Base-by-base conservation (phyloP, 768 basidiomycete species). In the Sistotremastrum suecicum region DNA sequence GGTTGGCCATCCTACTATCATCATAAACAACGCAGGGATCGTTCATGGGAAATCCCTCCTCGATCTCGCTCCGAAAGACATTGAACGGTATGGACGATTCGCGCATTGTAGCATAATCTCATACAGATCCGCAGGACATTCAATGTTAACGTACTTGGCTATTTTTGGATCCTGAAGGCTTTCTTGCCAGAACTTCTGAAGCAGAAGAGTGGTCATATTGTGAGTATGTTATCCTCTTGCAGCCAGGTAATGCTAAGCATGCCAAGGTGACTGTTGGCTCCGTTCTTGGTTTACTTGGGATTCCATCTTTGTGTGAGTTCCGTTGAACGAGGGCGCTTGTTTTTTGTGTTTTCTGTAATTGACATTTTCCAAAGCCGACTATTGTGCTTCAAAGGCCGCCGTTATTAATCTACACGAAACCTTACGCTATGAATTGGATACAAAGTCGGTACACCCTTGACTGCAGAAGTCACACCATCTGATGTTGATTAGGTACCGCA, bases 11-110 rank as follows among this genome's bases (percentile, higher is more conserved):
- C 87, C 87, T 0, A 95, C 95, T 0, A 72, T 97, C 36, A 65
- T 99, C 28, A 69, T 99, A 54, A 98, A 97, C 65, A 97, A 94
- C 57, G 95, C 94, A 0, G 95, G 92, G 12, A 79, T 95, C 47
- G 87, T 85, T 29, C 86, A 91, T 63, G 90, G 91, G 29, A 92
- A 91, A 54, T 64, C 80, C 2, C 64, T 99, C 33, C 64, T 92
- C 8, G 91, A 97, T 55, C 67, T 95, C 48, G 66, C 63, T 2
- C 73, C 83, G 4, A 71, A 76, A 44, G 94, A 99, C 55, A 62
- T 98, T 39, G 66, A 75, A 51, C 80, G 90, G 94, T 95, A 50
- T 50, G 69, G 54, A 49, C 33, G 60, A 9, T 50, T 20, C 20
- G 2, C 29, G 3, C 9, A 10, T 34, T 39, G 5, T 41, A 31